phyloP scores from a whole-genome alignment of 208 protist genomes.

The Trypanosoma avium region DNA sequence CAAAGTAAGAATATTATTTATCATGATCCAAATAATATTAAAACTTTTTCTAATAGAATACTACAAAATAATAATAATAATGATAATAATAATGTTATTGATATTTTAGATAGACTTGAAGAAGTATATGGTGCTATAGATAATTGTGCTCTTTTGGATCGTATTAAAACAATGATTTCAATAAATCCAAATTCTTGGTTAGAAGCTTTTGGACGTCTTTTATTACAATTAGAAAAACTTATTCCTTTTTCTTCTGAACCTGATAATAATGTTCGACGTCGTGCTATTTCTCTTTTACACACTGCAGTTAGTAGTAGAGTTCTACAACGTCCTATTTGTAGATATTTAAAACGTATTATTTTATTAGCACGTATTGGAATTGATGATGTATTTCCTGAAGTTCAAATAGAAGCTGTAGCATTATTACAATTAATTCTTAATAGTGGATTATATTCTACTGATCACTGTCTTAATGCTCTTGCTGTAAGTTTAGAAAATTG shows the following conservation, averaged over 20 bases:
- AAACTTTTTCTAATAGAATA: too few species aligned
- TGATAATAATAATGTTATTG: background rate
- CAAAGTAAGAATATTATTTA: background rate
- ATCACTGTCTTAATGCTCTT: constrained; percentile 48
- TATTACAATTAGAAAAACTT: constrained; percentile 34
- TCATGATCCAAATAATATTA: background rate
- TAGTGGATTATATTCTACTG: constrained; percentile 19
- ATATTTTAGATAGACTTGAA: constrained; percentile 18
- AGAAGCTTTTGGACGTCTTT: constrained; percentile 18
- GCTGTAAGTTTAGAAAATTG: constrained; percentile 48
- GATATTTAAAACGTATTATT: constrained; percentile 44
- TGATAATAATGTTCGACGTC: constrained; percentile 44
- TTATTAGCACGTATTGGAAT: constrained; percentile 43
- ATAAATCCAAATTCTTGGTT: constrained; percentile 16
- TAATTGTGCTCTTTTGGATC: constrained; percentile 17
- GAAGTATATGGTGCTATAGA: constrained; percentile 4
- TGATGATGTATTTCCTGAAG: constrained; percentile 80
- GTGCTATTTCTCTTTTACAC: constrained; percentile 34
- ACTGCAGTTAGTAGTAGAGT: constrained; percentile 20
- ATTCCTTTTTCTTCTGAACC: constrained; percentile 23
- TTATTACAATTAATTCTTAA: constrained; percentile 32
- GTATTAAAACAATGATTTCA: constrained; percentile 13
- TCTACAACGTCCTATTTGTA: constrained; percentile 26
- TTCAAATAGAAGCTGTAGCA: constrained; percentile 49
- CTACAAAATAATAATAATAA: background rate